phyloP scores from a whole-genome alignment of 805 yeast genomes.

The Suhomyces sp. region DNA sequence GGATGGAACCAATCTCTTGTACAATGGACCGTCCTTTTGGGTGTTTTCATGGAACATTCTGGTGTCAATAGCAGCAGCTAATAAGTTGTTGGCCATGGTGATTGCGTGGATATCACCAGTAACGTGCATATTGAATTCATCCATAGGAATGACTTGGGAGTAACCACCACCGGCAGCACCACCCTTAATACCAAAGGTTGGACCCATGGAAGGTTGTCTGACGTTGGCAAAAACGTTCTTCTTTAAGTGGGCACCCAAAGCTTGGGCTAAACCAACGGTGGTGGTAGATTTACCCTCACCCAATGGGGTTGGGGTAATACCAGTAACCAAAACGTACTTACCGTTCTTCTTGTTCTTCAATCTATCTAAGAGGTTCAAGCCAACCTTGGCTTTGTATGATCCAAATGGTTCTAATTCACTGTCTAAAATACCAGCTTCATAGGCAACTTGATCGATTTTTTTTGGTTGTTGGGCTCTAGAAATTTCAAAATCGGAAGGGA shows the following conservation, averaged over 20 bases:
- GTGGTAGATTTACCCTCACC: conserved; percentile 99
- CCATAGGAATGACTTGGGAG: conserved; percentile 98
- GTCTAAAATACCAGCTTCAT: conserved; percentile 76
- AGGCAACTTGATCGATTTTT: conserved; percentile 69
- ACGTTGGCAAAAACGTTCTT: conserved; percentile 89
- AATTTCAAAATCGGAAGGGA: conserved; percentile 88
- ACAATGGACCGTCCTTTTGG: conserved; percentile 76
- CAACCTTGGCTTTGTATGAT: conserved; percentile 84
- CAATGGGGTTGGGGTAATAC: conserved; percentile 96
- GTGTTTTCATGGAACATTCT: conserved; percentile 94
- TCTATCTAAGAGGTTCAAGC: conserved; percentile 61
- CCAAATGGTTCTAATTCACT: conserved; percentile 88
- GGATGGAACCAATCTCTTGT: conserved; percentile 80
- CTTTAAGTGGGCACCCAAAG: conserved; percentile 85
- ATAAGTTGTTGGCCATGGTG: conserved; percentile 85
- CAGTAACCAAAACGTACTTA: conserved; percentile 88
- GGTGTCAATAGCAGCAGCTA: conserved; percentile 96
- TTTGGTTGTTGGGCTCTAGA: conserved; percentile 89
- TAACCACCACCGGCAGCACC: conserved; percentile 99
- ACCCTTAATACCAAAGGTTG: conserved; percentile 97
- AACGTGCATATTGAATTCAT: conserved; percentile 94
- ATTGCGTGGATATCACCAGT: conserved; percentile 98
- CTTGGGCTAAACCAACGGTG: conserved; percentile 95
- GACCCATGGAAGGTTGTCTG: conserved; percentile 98
- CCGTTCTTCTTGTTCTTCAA: conserved; percentile 66